Base-by-base conservation (phyloP, 805 yeast genomes). In the Yamadazyma akitaensis region DNA sequence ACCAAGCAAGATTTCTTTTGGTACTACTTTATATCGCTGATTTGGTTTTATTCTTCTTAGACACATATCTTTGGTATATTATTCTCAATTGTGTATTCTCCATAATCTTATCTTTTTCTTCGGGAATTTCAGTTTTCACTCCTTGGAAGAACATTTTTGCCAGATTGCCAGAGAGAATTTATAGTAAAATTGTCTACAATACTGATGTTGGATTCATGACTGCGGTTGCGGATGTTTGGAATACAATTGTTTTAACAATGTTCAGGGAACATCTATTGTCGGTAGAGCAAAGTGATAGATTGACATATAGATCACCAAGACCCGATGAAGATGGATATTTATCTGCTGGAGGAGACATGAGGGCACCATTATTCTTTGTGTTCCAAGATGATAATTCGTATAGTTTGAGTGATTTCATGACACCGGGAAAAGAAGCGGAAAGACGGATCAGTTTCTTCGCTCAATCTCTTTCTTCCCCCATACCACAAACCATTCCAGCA, bases 371-470 rank as follows among this genome's bases (percentile, higher is more conserved):
- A 1, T 78, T 78, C 51, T 78, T 78, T 51, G 57, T 75, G 1
- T 67, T 59, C 50, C 80, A 75, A 51, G 82, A 76, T 58, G 81
- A 77, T 50, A 68, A 66, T 36, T 51, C 58, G 8, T 60, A 66
- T n/a, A 61, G 62, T 5, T 43, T 66, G 41, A 59, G 64, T 19
- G 74, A 71, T 28, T 76, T 69, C 49, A 73, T 76, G 53, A 61
- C 64, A 11, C 64, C 75, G 3, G 69, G 72, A 16, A 69, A 73
- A 14, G 82, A 77, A 50, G 81, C 81, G 1, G 78, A 76, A 51
- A 56, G 82, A 54, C 60, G 82, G 43, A 72, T 78, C 2, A 68
- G 77, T 0, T 78, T 75, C 52, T 77, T 78, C 65, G 81, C 82
- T 0, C 81, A 76, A 47, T 75, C 81, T 1, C 51, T 78, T 21